phyloP scores from a whole-genome alignment of 2,329 filamentous ascomycete species.

The Fusarium sulawesiense region DNA sequence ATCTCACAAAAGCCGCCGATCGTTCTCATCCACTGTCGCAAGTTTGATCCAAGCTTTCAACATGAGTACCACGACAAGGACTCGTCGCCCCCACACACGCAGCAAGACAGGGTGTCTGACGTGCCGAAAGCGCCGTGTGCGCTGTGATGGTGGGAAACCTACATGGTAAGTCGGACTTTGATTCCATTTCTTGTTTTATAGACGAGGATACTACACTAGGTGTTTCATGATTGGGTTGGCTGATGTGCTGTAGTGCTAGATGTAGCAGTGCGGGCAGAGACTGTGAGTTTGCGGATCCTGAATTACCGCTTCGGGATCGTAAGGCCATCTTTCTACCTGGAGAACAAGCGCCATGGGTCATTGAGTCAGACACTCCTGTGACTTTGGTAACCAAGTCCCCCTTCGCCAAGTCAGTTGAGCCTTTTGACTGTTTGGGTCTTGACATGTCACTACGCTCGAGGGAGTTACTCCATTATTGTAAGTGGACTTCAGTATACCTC shows the following conservation, averaged over 20 bases:
- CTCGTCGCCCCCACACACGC: conserved; percentile 37
- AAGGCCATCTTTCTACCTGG: conserved; percentile 33
- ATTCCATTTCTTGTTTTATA: background rate
- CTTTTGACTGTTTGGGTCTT: conserved; percentile 37
- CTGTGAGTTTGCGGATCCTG: conserved; percentile 34
- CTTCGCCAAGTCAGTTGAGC: conserved; percentile 20
- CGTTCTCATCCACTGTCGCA: rapidly evolving
- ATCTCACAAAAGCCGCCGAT: background rate
- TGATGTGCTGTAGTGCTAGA: conserved; percentile 12
- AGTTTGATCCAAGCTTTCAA: background rate
- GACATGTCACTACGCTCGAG: conserved; percentile 42
- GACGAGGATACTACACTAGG: background rate
- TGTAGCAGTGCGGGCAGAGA: conserved; percentile 19
- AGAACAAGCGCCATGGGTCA: conserved; percentile 39
- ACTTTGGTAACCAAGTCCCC: background rate
- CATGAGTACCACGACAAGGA: conserved; percentile 16
- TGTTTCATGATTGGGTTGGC: rapidly evolving
- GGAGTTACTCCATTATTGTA: conserved; percentile 43
- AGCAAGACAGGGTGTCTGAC: conserved; percentile 39
- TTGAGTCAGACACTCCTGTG: background rate
- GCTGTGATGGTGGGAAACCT: conserved; percentile 36
- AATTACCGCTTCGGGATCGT: conserved; percentile 42
- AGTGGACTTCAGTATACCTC: too few relatives aligned
- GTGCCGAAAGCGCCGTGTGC: conserved; percentile 39
- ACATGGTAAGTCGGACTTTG: conserved; percentile 30